These are phyloP conservation scores for Brasenia schreberi DNA, from an alignment of 164 flowering plant species.

Conservation along the genomic window DNA sequence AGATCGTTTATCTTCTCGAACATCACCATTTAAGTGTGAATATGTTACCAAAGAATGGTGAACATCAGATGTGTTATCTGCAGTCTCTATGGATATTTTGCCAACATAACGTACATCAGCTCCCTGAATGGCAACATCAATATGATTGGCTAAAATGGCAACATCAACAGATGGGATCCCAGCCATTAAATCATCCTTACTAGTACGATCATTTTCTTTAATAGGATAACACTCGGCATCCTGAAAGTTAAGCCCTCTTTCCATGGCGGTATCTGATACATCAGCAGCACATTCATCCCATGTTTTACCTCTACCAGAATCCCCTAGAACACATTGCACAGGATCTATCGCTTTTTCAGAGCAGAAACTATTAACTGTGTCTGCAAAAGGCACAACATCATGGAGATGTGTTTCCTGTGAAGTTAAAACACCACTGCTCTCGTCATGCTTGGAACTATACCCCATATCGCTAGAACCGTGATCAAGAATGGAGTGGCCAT, in stretches of 20 bases:
- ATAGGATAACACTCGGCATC: slow-evolving; percentile 7
- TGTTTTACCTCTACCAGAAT: slow-evolving; percentile 5
- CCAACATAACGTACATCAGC: not conserved
- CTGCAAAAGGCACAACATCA: not conserved
- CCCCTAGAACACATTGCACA: not conserved
- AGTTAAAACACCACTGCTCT: too few relatives aligned
- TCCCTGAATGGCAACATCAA: slow-evolving; percentile 6
- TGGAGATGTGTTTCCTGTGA: not conserved
- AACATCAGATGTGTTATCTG: not conserved
- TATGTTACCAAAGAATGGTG: not conserved
- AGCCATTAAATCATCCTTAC: slow-evolving; percentile 3
- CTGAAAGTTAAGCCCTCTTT: slow-evolving; percentile 8
- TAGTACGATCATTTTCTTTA: slow-evolving; percentile 10
- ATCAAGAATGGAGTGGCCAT: slow-evolving; percentile 9
- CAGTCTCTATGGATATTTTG: not conserved
- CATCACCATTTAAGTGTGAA: not conserved
- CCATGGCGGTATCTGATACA: slow-evolving; percentile 2
- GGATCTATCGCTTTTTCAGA: slow-evolving; percentile 5
- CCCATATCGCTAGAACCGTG: slow-evolving; percentile 4
- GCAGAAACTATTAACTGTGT: slow-evolving; percentile 6
- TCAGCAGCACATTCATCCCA: slow-evolving; percentile 11
- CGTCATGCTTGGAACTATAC: not conserved
- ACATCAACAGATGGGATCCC: slow-evolving; percentile 4
- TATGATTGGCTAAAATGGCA: slow-evolving; percentile 7
- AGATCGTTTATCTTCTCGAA: not conserved